Percentiles rank a stretch among this genome's conserved stretches.
Evolutionary conservation across 2,329 filamentous ascomycete species (phyloP).

Genomic region (Ophiostoma sp.): DNA sequence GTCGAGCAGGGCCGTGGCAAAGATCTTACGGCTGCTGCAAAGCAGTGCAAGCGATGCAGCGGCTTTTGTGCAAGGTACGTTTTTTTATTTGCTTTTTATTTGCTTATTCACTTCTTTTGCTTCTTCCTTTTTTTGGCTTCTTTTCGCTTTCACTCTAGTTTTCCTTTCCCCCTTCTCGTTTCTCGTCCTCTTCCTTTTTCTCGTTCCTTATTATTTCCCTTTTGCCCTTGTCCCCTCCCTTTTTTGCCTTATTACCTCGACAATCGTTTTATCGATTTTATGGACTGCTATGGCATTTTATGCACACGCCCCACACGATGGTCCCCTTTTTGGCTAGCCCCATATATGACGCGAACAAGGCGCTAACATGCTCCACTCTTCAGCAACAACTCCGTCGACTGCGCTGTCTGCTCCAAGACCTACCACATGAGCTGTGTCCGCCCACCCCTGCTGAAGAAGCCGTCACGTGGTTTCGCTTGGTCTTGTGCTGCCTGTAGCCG

Average conservation of each 20-base stretch:
- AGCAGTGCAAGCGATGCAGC: constrained; percentile 88
- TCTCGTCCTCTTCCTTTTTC: constrained; percentile 8
- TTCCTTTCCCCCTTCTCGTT: neutral
- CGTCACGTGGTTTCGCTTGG: constrained; percentile 95
- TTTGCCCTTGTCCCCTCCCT: neutral
- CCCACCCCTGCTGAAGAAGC: constrained; percentile 88
- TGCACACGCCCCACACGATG: constrained; percentile 21
- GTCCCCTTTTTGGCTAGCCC: constrained; percentile 23
- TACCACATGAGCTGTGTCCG: constrained; percentile 99
- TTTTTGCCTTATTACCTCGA: constrained; percentile 10
- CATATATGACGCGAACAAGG: constrained; percentile 22
- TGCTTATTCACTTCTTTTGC: neutral
- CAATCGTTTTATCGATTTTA: constrained; percentile 22
- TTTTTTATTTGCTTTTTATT: neutral
- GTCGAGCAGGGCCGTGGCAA: constrained; percentile 91
- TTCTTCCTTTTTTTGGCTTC: too few relatives aligned
- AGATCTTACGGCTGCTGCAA: constrained; percentile 91
- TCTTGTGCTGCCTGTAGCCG: constrained; percentile 93
- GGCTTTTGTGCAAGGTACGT: constrained; percentile 86
- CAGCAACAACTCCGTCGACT: constrained; percentile 92
- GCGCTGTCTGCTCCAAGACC: constrained; percentile 87
- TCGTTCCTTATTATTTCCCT: neutral
- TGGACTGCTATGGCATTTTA: constrained; percentile 20
- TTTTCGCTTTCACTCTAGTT: too few relatives aligned
- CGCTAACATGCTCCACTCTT: constrained; percentile 26